Conservation (phyloP, 2,329 filamentous ascomycete genomes). For the Lecanicillium sp. region DNA sequence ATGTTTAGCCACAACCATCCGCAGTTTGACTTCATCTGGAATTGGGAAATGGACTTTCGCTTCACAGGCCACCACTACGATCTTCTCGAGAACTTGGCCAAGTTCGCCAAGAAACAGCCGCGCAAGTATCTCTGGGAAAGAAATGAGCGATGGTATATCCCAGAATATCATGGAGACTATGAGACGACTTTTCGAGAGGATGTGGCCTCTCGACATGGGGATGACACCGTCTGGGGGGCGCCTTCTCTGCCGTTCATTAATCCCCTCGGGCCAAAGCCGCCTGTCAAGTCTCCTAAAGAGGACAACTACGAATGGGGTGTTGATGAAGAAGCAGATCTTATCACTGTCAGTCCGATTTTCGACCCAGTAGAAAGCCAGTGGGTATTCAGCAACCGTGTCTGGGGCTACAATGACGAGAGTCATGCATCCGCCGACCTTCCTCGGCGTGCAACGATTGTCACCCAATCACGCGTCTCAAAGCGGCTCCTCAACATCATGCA, state of each 20-base stretch:
- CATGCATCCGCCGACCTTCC: conserved; percentile 50
- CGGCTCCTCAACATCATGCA: conserved; percentile 69
- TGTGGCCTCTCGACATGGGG: conserved; percentile 47
- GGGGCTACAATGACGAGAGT: conserved; percentile 51
- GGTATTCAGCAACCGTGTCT: conserved; percentile 61
- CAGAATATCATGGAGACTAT: conserved; percentile 57
- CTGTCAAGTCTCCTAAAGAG: conserved; percentile 45
- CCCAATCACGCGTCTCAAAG: conserved; percentile 65
- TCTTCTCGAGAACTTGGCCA: conserved; percentile 56
- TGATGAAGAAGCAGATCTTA: conserved; percentile 65
- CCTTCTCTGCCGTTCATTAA: conserved; percentile 48
- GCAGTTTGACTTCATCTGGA: conserved; percentile 77
- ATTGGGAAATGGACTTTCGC: conserved; percentile 78
- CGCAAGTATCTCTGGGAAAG: conserved; percentile 68
- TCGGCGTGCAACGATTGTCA: conserved; percentile 69
- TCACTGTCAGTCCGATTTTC: conserved; percentile 72
- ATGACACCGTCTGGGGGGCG: conserved; percentile 59
- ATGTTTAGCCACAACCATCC: conserved; percentile 69
- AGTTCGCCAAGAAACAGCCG: conserved; percentile 59
- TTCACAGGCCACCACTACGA: conserved; percentile 78
- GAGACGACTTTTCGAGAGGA: conserved; percentile 56
- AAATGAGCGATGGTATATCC: conserved; percentile 65
- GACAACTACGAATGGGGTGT: conserved; percentile 71
- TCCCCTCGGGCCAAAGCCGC: conserved; percentile 56
- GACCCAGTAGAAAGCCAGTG: conserved; percentile 65